Base-by-base conservation (phyloP, 441 rosid genomes). In the Euphorbia schlechtendalii region DNA sequence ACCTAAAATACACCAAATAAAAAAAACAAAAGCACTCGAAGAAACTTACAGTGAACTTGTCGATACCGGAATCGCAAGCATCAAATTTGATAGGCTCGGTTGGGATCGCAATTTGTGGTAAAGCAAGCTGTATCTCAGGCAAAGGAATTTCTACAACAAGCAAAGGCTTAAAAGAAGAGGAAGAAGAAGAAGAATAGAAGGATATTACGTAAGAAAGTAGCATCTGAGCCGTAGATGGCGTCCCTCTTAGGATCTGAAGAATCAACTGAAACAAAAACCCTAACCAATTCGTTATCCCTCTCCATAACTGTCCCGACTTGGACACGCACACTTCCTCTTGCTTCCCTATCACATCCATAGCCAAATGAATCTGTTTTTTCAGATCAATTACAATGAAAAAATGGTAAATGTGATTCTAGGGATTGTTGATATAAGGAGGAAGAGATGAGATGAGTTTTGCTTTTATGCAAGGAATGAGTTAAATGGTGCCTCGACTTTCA, bases 21-120 rank as follows among this genome's bases (percentile, higher is more conserved):
- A 48, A 10, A 28, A 30, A 12, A n/a, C 27, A 63, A n/a, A 57
- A 32, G 21, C 8, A 57, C n/a, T 8, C 9, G 24, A 59, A 38
- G 28, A 52, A 11, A 54, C 71, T 43, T 56, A 82, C 83, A 64
- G 82, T 79, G 71, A 82, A 80, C 68, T 45, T 82, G 61, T 75
- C 74, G 0, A 56, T 7, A 56, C 17, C 14, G 56, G 18, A 66
- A 60, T 48, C 69, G 17, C 32, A 5, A 5, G 34, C 63, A 41
- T 20, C 54, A 13, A n/a, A 46, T 15, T 68, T 10, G 20, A n/a
- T 20, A 30, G 48, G 70, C 20, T 59, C 51, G 58, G 9, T 41
- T 41, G 46, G 17, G 46, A 41, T 41, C 15, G 46, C 22, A 40
- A 53, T 21, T 21, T n/a, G 66, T 34, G 11, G 59, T 28, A 55